Evolutionary conservation across 495 filamentous ascomycete genomes (phyloP).

Genomic region (Aspergillus egyptiacus): DNA sequence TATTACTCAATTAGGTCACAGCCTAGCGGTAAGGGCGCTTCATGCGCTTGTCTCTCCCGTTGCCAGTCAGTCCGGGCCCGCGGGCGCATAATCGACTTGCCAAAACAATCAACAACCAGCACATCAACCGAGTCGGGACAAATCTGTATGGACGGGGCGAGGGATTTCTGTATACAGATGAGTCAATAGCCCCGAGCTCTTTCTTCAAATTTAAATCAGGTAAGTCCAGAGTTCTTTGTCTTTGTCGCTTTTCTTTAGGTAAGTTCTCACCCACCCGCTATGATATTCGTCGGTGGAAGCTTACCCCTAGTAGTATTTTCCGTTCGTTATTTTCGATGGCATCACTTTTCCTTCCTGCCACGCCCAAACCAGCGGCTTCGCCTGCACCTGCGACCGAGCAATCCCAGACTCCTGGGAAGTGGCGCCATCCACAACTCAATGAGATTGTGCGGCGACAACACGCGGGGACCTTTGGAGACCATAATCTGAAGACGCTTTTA

Average conservation of each 20-base stretch:
- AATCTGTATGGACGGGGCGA: neutral
- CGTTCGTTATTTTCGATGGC: conserved; percentile 27
- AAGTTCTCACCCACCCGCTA: conserved; percentile 5
- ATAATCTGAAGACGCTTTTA: conserved; percentile 57
- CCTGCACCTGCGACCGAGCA: conserved; percentile 39
- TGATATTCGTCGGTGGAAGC: neutral
- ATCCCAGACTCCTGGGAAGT: conserved; percentile 66
- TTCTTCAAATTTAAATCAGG: conserved; percentile 7
- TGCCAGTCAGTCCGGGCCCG: conserved; percentile 12
- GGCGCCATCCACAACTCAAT: conserved; percentile 76
- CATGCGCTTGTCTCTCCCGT: conserved; percentile 18
- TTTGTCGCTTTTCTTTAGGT: conserved; percentile 13
- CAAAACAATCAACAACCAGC: conserved; percentile 16
- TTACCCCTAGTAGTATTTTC: conserved; percentile 3
- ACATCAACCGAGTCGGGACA: neutral
- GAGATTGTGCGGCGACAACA: conserved; percentile 72
- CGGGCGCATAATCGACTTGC: too few species aligned
- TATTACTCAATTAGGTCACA: conserved; percentile 10
- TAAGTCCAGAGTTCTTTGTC: conserved; percentile 14
- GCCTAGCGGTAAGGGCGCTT: conserved; percentile 20
- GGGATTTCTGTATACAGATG: neutral
- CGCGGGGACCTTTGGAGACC: conserved; percentile 64
- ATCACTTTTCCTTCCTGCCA: conserved; percentile 45
- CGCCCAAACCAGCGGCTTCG: conserved; percentile 54
- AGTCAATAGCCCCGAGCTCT: neutral